Evolutionary conservation across 2,329 filamentous ascomycete species (phyloP), one percentile per base, ranked within the genome.

Genomic region (Verticillium nonalfalfae): DNA sequence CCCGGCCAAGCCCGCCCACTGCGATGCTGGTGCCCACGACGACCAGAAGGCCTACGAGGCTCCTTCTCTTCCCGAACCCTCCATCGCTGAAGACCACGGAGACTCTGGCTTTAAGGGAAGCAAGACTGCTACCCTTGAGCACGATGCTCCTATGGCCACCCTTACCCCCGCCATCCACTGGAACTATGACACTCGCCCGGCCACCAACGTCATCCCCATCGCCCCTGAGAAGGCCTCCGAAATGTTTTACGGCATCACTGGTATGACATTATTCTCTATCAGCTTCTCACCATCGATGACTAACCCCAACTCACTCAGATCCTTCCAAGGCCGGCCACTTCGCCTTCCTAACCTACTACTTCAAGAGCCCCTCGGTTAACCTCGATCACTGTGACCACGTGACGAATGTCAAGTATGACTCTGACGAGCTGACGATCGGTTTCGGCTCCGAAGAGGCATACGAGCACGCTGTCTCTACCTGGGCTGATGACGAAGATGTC

Each of bases 341-440:
- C 58, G 70, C 70, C 2, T 69, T 68, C 26, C 34, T 72, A 18
- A 69, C 62, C 10, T 71, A 71, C 61, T 63, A 65, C 56, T 71
- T 72, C 61, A 66, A 61, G 5, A 59, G 56, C 2, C 70, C 68
- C 1, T 72, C 71, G 0, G 70, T 73, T 55, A 71, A 72, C 61
- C 65, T 72, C 1, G 71, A 73, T 40, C 68, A 73, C 35, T 64
- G 61, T 50, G 66, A 68, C 3, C 64, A 69, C 26, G 50, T 70
- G 7, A 57, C 52, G 0, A 59, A 65, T 7, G 40, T 62, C 7
- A 66, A 68, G 15, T 54, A 62, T 35, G n/a, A 35, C 1, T 6
- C 54, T 0, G 35, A 59, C 1, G 63, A 61, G 1, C 56, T 69
- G 11, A 57, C 60, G 0, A 58, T 67, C 11, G 60, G 55, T 14